These are phyloP conservation scores for Pseudozyma sp. DNA, from an alignment of 1,284 basidiomycete genomes.

Conservation along the genomic window DNA sequence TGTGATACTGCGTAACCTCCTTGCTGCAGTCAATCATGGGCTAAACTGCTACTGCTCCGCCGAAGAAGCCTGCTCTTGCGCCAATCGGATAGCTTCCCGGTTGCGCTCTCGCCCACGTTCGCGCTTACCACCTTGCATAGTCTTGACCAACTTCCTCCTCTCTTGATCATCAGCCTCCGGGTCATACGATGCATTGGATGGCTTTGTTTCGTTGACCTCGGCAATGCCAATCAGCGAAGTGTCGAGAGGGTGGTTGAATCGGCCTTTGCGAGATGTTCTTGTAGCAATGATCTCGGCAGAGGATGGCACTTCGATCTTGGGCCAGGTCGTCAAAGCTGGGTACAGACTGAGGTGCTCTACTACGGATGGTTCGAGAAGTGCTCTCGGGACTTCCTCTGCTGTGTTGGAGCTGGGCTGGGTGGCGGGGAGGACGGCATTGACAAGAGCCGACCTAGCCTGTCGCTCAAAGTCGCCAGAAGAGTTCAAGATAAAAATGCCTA, in stretches of 20 bases:
- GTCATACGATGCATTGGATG: constrained; percentile 21
- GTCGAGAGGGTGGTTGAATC: constrained; percentile 48
- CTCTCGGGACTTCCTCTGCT: constrained; percentile 11
- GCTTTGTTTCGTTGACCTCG: constrained; percentile 25
- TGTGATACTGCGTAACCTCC: not conserved
- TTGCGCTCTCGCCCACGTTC: constrained; percentile 57
- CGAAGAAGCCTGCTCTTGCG: constrained; percentile 27
- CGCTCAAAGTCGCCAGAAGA: constrained; percentile 21
- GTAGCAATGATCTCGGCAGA: constrained; percentile 54
- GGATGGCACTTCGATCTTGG: constrained; percentile 54
- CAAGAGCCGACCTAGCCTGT: constrained; percentile 13
- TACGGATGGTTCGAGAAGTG: constrained; percentile 29
- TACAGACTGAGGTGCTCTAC: constrained; percentile 54
- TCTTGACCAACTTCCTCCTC: constrained; percentile 51
- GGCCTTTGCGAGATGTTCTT: constrained; percentile 34
- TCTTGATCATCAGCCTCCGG: constrained; percentile 36
- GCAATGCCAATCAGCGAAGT: constrained; percentile 44
- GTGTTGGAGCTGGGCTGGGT: constrained; percentile 13
- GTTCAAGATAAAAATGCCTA: constrained; percentile 19
- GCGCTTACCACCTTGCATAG: constrained; percentile 58
- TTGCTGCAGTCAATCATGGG: not conserved
- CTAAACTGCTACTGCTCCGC: constrained; percentile 4
- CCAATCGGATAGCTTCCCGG: constrained; percentile 46
- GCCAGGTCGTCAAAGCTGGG: constrained; percentile 57
- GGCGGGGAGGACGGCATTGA: constrained; percentile 30